Evolutionary conservation across 257 asterid genomes (phyloP), one percentile per base, ranked within the genome.

Genomic region (Lycium barbarum): DNA sequence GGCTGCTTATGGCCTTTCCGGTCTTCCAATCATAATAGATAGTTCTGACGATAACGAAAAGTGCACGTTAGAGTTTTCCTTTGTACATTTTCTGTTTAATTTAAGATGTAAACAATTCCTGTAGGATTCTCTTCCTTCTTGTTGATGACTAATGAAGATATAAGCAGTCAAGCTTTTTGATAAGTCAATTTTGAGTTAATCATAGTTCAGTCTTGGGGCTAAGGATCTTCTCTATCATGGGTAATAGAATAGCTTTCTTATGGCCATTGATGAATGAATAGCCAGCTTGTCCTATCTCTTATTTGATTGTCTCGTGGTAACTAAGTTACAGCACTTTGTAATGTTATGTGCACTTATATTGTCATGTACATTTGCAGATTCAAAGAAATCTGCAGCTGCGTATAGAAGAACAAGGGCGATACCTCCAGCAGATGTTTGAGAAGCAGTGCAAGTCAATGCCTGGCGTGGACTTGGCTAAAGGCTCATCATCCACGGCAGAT

Each of bases 361-460:
- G 11, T 74, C 71, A 6, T 51, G n/a, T 83, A 45, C 36, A 54
- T 87, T 81, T 87, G 88, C 94, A 94, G 99, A 95, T 94, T 87
- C 99, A 95, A 88, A 94, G 99, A 87, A 95, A 93, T 89, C 81
- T 95, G 83, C 99, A 95, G 93, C 95, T 94, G 79, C 90, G 98
- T 51, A 95, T 95, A 87, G 98, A 95, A 91, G 98, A 95, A 86
- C 99, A 94, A 87, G 99, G 99, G 63, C 88, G 88, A 79, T 84
- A 88, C 85, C 97, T 95, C 65, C 98, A 95, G 88, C 87, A 91
- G 97, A 94, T 95, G 98, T 92, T 95, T 88, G 99, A 95, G 91
- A 90, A 91, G 91, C 99, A 95, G 90, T 91, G 93, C 89, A 92
- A 93, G 87, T 88, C 95, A 53, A 53, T 83, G 6, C 85, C 85